phyloP scores from a whole-genome alignment of 106 monocot genomes.

The Allium sativum region DNA sequence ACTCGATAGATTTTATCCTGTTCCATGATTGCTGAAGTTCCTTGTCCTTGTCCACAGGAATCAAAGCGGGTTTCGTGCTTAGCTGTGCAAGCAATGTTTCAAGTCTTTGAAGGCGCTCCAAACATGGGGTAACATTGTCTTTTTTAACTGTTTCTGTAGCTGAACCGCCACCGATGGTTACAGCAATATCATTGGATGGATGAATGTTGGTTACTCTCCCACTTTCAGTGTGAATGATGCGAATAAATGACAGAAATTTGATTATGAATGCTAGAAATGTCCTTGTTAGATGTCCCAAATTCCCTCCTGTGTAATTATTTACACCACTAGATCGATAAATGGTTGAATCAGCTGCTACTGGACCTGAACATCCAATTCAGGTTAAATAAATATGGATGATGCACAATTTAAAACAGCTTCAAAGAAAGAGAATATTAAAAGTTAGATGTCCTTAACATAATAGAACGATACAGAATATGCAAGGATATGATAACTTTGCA shows the following conservation, averaged over 20 bases:
- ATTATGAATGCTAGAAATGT: slow-evolving; percentile 34
- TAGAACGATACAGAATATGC: no score
- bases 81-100: slow-evolving; percentile 48
- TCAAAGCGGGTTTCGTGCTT: slow-evolving; percentile 40
- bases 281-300: slow-evolving; percentile 19
- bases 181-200: slow-evolving; percentile 13
- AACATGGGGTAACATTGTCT: slow-evolving; percentile 42
- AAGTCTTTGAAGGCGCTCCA: slow-evolving; percentile 69
- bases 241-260: slow-evolving; percentile 41
- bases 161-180: slow-evolving; percentile 1
- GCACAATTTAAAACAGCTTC: no score
- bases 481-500: no score
- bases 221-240: slow-evolving; percentile 11
- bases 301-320: slow-evolving; percentile 17
- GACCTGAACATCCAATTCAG: background rate
- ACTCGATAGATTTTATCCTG: slow-evolving; percentile 75
- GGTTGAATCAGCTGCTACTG: slow-evolving; percentile 17
- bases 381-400: no score
- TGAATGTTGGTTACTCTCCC: slow-evolving; percentile 14
- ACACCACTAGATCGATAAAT: slow-evolving; percentile 3
- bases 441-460: no score
- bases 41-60: slow-evolving; percentile 75
- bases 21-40: slow-evolving; percentile 83
- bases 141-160: slow-evolving; percentile 12
- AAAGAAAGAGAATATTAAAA: no score